Evolutionary conservation across 139 green algal species (phyloP).

Genomic region (Chloropicon primus): DNA sequence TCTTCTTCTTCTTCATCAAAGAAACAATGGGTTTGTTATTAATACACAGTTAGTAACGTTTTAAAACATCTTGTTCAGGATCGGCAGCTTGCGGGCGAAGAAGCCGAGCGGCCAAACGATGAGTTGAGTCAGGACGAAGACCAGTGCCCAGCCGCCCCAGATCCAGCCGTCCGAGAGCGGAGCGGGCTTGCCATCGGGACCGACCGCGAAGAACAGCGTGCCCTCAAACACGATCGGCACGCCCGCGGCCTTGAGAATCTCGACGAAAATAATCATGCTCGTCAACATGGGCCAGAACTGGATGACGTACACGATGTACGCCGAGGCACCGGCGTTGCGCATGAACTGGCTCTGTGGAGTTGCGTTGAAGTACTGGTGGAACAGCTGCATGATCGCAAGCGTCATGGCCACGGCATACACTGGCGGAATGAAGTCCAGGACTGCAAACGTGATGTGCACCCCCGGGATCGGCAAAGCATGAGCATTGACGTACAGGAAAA

Average conservation of each 20-base stretch:
- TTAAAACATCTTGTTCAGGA: neutral
- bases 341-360: neutral
- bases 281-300: neutral
- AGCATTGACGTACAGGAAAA: neutral
- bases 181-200: neutral
- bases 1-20: too few species aligned
- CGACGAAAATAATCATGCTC: neutral
- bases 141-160: neutral
- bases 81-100: neutral
- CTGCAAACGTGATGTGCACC: neutral
- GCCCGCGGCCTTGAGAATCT: neutral
- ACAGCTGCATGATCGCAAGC: neutral
- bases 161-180: neutral
- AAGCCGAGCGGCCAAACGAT: neutral
- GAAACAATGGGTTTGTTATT: too few species aligned
- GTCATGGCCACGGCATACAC: neutral
- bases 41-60: too few species aligned
- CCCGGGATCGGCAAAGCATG: neutral
- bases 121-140: neutral
- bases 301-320: neutral
- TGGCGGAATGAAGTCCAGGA: neutral
- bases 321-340: neutral
- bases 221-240: neutral
- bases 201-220: neutral
- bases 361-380: neutral